Evolutionary conservation across 2,329 filamentous ascomycete species (phyloP).

Genomic region (Ophiostoma ulmi): DNA sequence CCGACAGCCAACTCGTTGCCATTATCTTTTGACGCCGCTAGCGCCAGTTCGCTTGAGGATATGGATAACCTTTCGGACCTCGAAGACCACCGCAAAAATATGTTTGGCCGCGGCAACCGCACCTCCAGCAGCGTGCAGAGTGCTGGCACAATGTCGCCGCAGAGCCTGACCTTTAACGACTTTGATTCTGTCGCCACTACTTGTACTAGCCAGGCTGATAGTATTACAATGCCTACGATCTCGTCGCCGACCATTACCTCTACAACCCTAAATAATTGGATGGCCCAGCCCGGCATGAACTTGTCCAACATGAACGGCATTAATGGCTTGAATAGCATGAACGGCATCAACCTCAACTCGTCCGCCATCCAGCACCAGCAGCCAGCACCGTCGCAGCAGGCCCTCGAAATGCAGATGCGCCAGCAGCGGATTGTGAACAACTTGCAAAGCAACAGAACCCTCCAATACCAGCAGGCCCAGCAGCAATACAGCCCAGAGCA

Average conservation of each 20-base stretch:
- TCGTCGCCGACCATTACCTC: conserved; percentile 33
- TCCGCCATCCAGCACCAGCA: neutral
- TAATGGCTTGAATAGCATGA: conserved; percentile 35
- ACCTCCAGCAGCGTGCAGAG: conserved; percentile 32
- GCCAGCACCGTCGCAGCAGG: conserved; percentile 35
- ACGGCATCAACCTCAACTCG: conserved; percentile 21
- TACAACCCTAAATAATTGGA: conserved; percentile 35
- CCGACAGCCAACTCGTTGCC: neutral
- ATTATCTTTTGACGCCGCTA: conserved; percentile 27
- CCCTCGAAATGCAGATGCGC: conserved; percentile 41
- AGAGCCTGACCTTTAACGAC: conserved; percentile 47
- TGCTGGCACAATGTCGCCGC: conserved; percentile 45
- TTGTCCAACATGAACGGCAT: conserved; percentile 36
- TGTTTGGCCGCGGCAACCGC: conserved; percentile 39
- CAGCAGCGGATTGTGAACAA: conserved; percentile 28
- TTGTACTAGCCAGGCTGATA: neutral
- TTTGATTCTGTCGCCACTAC: conserved; percentile 34
- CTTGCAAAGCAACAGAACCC: neutral
- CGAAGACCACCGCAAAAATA: conserved; percentile 48
- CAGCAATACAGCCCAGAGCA: conserved; percentile 17
- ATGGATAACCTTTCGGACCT: conserved; percentile 52
- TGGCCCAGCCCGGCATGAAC: conserved; percentile 31
- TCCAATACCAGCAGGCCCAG: conserved; percentile 10
- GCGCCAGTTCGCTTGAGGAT: conserved; percentile 46
- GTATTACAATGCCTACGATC: neutral